A percentile compares a stretch with the other conserved stretches of the same genome.
Conservation (phyloP, 768 basidiomycete genomes). For the Phylloporus sp. region DNA sequence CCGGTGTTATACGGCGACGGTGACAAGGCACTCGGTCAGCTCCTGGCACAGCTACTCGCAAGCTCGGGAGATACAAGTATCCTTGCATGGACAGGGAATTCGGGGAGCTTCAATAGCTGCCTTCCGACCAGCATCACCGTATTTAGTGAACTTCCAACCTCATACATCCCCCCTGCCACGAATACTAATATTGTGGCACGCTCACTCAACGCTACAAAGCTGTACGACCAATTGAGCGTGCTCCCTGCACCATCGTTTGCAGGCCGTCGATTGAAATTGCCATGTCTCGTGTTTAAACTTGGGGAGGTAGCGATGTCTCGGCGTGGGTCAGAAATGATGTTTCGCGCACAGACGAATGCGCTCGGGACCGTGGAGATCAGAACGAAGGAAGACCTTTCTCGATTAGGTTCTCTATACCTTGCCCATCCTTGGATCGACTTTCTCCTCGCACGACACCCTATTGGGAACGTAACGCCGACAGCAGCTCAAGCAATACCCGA, state of each 20-base stretch:
- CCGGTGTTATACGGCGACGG: conserved; percentile 4
- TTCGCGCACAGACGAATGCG: background rate
- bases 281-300: conserved; percentile 6
- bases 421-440: conserved; percentile 14
- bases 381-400: conserved; percentile 6
- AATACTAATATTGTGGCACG: background rate
- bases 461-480: no score
- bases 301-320: background rate
- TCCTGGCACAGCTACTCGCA: background rate
- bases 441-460: conserved; percentile 4
- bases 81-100: conserved; percentile 7
- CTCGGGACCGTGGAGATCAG: conserved; percentile 9
- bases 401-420: background rate
- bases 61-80: conserved; percentile 3
- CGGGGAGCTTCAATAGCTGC: conserved; percentile 6
- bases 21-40: conserved; percentile 1
- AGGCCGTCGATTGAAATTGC: conserved; percentile 4
- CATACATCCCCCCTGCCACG: background rate
- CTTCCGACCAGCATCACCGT: background rate
- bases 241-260: background rate
- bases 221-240: conserved; percentile 1
- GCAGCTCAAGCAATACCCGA: background rate
- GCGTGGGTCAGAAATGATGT: background rate
- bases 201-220: no score
- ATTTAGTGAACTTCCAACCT: background rate